phyloP scores from a whole-genome alignment of 1,139 yeast genomes.

The Kurtzmaniella quercitrusa region DNA sequence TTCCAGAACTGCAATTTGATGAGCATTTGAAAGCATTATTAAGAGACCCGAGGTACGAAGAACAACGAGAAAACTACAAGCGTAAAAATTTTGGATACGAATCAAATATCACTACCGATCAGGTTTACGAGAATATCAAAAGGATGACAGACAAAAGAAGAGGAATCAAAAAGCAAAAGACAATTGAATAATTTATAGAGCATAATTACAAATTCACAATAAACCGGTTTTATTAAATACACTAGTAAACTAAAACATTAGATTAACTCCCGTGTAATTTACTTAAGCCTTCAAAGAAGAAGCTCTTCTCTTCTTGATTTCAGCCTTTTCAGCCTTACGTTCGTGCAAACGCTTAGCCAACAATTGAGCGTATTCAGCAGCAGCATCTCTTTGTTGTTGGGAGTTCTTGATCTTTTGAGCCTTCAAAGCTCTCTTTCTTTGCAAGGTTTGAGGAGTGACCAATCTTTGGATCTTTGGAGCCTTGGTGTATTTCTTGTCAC shows the following conservation, averaged over 20 bases:
- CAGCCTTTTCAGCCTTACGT: conserved; percentile 98
- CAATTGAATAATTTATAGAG: conserved; percentile 3
- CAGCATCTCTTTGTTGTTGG: conserved; percentile 99
- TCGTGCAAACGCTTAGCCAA: conserved; percentile 98
- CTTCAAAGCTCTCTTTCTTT: conserved; percentile 97
- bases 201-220: conserved; percentile 1
- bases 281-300: conserved; percentile 87
- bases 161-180: conserved; percentile 8
- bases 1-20: conserved; percentile 72
- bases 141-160: conserved; percentile 44
- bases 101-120: conserved; percentile 63
- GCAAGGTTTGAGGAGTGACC: conserved; percentile 98
- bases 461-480: conserved; percentile 99
- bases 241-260: conserved; percentile 16
- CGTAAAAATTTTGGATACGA: conserved; percentile 54
- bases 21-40: conserved; percentile 68
- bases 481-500: conserved; percentile 98
- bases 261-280: conserved; percentile 5
- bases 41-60: conserved; percentile 75
- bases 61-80: conserved; percentile 64
- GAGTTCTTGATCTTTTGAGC: conserved; percentile 94
- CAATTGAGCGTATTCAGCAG: conserved; percentile 99
- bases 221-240: conserved; percentile 19
- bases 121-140: conserved; percentile 74
- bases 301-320: conserved; percentile 99